Evolutionary conservation across 148 eudicot species (phyloP), one percentile per base, ranked within the genome.

Genomic region (Chenopodium berlandieri): DNA sequence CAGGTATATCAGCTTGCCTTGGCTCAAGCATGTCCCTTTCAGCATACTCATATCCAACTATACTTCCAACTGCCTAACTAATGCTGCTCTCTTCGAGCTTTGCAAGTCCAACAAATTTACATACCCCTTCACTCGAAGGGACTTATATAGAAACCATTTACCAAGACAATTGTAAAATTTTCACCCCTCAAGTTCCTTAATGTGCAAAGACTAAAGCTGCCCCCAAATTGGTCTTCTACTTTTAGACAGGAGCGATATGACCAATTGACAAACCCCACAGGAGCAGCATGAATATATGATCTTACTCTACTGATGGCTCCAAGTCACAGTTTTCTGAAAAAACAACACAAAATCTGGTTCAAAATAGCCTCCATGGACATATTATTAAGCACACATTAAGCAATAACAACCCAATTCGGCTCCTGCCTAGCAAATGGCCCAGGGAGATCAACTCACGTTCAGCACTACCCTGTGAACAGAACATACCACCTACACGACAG

Each of bases 21-120:
- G 96, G 96, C 91, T 91, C 87, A 79, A 95, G 97, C 98, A 95
- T 95, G 90, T 90, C 94, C 94, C 83, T 88, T 85, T 90, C 89
- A 86, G 85, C 90, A 87, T 52, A 93, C 89, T 93, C 98, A 95
- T 93, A 89, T 81, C 98, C 93, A 91, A 85, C 58, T 78, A 65
- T 76, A 81, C 32, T 27, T 25, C 54, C 82, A 73, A 85, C 79
- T 32, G 48, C 65, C 86, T 78, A 56, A 72, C 75, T 78, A 79
- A 22, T 27, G 40, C 84, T 71, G 76, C 83, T 75, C 84, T 76
- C 73, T 86, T 80, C 47, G 56, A 86, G 71, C 83, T 79, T 85
- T 52, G 47, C 63, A 84, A 66, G 78, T 44, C 75, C 69, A 60
- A 75, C 31, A 52, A 76, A 80, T 71, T 78, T 17, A 77, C 83